Base-by-base conservation (phyloP, 2,329 filamentous ascomycete genomes). In the Allantophomopsis cytisporea region DNA sequence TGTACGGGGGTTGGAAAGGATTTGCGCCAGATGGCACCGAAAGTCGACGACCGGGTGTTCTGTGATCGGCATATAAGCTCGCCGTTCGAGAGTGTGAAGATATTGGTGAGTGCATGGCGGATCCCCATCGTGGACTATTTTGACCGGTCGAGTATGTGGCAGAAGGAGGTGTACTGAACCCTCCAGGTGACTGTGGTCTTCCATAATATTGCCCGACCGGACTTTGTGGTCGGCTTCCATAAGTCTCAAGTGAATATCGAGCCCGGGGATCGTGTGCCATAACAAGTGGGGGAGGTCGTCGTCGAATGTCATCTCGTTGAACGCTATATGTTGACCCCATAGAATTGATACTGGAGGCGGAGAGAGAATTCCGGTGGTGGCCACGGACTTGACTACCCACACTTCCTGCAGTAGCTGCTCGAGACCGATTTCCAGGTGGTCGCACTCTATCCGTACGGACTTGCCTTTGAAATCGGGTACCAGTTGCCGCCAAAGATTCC, bases 401-500 rank as follows among this genome's bases (percentile, higher is more conserved):
- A 51, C 82, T 89, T 18, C 83, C 80, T 15, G 76, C 72, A 1
- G 86, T 94, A 11, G 83, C 80, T 11, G 87, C 78, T 45, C 88
- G 73, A 7, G 84, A 80, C 47, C 88, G 71, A 42, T 72, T 73
- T 18, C 74, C 80, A 2, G 81, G 73, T 37, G 83, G 81, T 39
- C 85, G 73, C 28, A 89, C 82, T 43, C 86, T 71, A 48, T 95
- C 88, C 1, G 85, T 93, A 39, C 89, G 75, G 43, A 94, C 86
- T 59, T 95, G 88, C 45, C 89, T 74, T 53, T 95, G 89, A 51
- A 94, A 95, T 31, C 89, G 73, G 7, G 88, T 94, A 17, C 88
- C 87, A 2, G 85, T 91, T 4, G 89, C 91, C 13, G 91, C 91
- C 15, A 96, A 72, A 1, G 91, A 96, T 57, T 95, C 87, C 32